A percentile compares a stretch with the other conserved stretches of the same genome.
Conservation (phyloP, 192 early-diverging fungal species). For the Linnemannia exigua region DNA sequence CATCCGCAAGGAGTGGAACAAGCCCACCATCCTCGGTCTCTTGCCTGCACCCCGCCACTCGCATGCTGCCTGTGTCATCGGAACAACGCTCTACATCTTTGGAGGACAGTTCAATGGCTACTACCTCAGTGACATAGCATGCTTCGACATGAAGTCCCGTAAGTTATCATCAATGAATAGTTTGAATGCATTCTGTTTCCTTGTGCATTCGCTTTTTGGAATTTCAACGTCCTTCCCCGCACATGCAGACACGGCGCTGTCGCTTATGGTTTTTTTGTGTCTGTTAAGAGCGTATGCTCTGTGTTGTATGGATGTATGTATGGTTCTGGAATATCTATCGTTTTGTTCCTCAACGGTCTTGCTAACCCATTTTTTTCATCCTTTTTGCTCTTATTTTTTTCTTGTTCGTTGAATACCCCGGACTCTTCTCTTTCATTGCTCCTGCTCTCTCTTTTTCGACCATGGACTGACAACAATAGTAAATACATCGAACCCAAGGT, state of each 20-base stretch:
- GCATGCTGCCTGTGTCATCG: constrained; percentile 62
- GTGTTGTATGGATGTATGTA: too few relatives aligned
- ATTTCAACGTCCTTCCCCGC: not conserved
- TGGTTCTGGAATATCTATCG: not conserved
- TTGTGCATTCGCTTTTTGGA: not conserved
- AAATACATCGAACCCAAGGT: constrained; percentile 47
- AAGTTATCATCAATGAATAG: constrained; percentile 43
- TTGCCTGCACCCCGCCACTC: constrained; percentile 53
- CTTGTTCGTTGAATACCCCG: not conserved
- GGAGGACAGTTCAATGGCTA: constrained; percentile 63
- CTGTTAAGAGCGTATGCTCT: too few relatives aligned
- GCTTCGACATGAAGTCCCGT: constrained; percentile 65
- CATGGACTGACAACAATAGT: constrained; percentile 4
- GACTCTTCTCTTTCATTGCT: not conserved
- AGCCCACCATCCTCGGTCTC: constrained; percentile 34
- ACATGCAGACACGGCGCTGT: not conserved
- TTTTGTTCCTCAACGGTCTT: not conserved
- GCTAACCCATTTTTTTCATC: not conserved
- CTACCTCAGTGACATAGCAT: constrained; percentile 63
- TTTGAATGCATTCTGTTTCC: not conserved
- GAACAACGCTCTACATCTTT: constrained; percentile 67
- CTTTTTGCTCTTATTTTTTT: constrained; percentile 8
- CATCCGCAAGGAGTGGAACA: constrained; percentile 53
- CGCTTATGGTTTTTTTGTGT: not conserved
- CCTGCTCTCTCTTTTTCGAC: not conserved